phyloP scores from a whole-genome alignment of 148 eudicot species.

The Vaccinium vitisidaea region DNA sequence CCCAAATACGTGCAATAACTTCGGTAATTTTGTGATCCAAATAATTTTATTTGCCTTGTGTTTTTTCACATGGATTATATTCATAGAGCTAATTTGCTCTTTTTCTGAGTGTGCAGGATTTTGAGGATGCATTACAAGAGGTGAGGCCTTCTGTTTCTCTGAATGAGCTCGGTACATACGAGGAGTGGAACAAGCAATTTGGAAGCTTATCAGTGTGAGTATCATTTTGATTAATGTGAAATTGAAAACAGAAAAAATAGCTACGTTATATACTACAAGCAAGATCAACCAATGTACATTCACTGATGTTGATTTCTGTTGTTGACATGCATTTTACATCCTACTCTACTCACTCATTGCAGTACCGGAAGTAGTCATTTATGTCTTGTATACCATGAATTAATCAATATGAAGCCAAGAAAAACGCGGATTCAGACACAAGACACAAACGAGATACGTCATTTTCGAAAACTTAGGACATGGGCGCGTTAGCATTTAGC shows the following conservation, averaged over 20 bases:
- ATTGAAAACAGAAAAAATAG: background rate
- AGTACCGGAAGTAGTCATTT: background rate
- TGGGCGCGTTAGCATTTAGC: background rate
- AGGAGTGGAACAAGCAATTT: slow-evolving; percentile 88
- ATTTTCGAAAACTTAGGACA: background rate
- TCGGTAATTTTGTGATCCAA: slow-evolving; percentile 4
- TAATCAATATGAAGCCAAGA: slow-evolving; percentile 6
- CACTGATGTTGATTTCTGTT: background rate
- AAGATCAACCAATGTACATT: background rate
- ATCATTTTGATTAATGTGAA: background rate
- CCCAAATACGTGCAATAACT: background rate
- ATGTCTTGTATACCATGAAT: background rate
- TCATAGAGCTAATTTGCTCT: background rate
- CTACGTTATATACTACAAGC: background rate
- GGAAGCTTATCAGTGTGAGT: slow-evolving; percentile 79
- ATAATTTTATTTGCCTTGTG: background rate
- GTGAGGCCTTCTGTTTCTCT: slow-evolving; percentile 91
- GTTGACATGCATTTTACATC: background rate
- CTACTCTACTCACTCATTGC: background rate
- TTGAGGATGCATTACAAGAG: slow-evolving; percentile 79
- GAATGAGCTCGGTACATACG: slow-evolving; percentile 83
- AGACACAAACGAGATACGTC: background rate
- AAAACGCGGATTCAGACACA: background rate
- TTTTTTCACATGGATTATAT: slow-evolving; percentile 5
- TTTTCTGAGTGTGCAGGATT: slow-evolving; percentile 52